Evolutionary conservation across 768 basidiomycete species (phyloP).

Genomic region (Wakefieldia striispora): DNA sequence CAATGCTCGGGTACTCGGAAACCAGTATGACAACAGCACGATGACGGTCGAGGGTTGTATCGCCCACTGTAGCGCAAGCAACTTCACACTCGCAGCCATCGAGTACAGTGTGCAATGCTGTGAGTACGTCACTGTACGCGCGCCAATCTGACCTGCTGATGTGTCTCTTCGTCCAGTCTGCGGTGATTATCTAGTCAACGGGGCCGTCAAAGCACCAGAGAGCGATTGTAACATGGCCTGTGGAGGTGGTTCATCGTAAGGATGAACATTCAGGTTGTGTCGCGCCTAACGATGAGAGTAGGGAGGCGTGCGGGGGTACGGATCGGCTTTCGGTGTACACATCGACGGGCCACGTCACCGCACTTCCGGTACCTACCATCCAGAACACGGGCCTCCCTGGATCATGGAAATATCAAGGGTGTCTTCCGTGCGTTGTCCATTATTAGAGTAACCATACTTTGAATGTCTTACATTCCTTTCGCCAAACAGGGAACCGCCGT

Average conservation of each 20-base stretch:
- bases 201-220: slow-evolving; percentile 49
- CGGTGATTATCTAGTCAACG: slow-evolving; percentile 60
- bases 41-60: slow-evolving; percentile 68
- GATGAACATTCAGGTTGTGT: background rate
- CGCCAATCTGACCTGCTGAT: background rate
- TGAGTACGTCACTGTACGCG: slow-evolving; percentile 25
- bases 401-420: slow-evolving; percentile 64
- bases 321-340: slow-evolving; percentile 70
- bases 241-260: slow-evolving; percentile 63
- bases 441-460: background rate
- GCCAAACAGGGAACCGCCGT: slow-evolving; percentile 43
- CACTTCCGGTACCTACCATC: slow-evolving; percentile 55
- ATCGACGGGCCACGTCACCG: slow-evolving; percentile 46
- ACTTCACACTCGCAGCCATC: slow-evolving; percentile 65
- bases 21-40: slow-evolving; percentile 35
- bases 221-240: slow-evolving; percentile 73
- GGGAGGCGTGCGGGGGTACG: slow-evolving; percentile 71
- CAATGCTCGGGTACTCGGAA: slow-evolving; percentile 57
- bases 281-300: slow-evolving; percentile 25
- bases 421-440: slow-evolving; percentile 49
- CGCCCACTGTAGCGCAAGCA: slow-evolving; percentile 47
- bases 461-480: background rate
- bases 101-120: slow-evolving; percentile 59
- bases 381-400: slow-evolving; percentile 60
- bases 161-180: slow-evolving; percentile 49